Evolutionary conservation across 768 basidiomycete genomes (phyloP).

Genomic region (Trametes cinnabarina): DNA sequence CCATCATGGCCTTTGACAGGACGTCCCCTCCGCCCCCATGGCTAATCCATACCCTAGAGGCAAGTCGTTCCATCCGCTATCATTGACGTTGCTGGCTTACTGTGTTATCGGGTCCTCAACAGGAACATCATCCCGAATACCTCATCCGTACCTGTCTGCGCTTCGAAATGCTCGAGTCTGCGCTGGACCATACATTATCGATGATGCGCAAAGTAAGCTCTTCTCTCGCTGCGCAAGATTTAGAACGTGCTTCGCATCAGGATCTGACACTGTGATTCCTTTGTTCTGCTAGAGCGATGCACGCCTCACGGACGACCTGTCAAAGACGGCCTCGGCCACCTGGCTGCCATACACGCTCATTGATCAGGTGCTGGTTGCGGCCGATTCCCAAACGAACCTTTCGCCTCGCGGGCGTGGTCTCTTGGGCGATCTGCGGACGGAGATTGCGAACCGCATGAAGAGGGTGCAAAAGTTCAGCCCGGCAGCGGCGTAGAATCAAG

Average conservation of each 20-base stretch:
- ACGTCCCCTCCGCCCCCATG: constrained; percentile 71
- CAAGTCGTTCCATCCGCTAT: constrained; percentile 29
- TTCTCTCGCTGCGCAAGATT: constrained; percentile 12
- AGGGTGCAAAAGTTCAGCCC: constrained; percentile 66
- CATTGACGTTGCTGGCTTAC: background rate
- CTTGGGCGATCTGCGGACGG: constrained; percentile 52
- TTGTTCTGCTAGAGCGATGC: constrained; percentile 45
- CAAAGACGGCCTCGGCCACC: constrained; percentile 56
- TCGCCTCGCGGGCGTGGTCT: constrained; percentile 41
- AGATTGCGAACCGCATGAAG: constrained; percentile 62
- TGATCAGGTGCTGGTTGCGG: constrained; percentile 75
- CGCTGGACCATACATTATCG: constrained; percentile 68
- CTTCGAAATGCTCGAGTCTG: constrained; percentile 76
- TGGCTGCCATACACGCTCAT: constrained; percentile 85
- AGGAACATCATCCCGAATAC: constrained; percentile 79
- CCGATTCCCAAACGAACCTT: constrained; percentile 50
- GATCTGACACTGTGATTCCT: background rate
- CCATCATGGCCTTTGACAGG: constrained; percentile 66
- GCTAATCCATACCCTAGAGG: constrained; percentile 77
- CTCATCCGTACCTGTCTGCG: constrained; percentile 77
- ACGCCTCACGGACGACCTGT: constrained; percentile 49
- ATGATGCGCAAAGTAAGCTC: constrained; percentile 68
- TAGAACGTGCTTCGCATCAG: constrained; percentile 4
- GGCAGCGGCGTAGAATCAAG: constrained; percentile 18
- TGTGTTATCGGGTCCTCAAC: background rate